Conservation (phyloP, 2,329 filamentous ascomycete genomes). For the Exophiala xenobiotica region DNA sequence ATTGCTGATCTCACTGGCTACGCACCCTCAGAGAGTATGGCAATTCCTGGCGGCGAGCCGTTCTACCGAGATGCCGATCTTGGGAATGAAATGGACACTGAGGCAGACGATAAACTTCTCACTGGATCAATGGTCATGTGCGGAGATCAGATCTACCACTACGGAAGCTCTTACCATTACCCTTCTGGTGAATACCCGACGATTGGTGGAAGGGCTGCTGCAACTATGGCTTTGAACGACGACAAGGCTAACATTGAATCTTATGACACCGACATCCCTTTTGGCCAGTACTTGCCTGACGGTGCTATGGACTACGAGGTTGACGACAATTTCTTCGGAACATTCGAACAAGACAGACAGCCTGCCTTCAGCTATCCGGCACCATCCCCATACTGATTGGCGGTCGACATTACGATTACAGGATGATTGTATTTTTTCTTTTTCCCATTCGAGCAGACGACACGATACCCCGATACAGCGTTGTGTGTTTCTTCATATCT, state of each 20-base stretch:
- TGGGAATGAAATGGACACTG: not conserved
- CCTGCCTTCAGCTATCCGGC: slow-evolving; percentile 12
- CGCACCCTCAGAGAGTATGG: slow-evolving; percentile 29
- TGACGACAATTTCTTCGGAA: slow-evolving; percentile 18
- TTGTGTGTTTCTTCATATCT: not conserved
- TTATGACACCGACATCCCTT: not conserved
- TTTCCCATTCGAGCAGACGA: not conserved
- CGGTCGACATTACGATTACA: not conserved
- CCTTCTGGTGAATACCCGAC: slow-evolving; percentile 26
- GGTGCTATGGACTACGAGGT: slow-evolving; percentile 8
- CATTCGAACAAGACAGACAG: slow-evolving; percentile 15
- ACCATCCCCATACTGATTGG: not conserved
- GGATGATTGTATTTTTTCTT: not conserved
- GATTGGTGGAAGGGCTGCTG: not conserved
- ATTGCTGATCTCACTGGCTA: slow-evolving; percentile 39
- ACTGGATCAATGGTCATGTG: slow-evolving; percentile 28
- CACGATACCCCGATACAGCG: not conserved
- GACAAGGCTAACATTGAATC: not conserved
- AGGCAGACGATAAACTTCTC: slow-evolving; percentile 17
- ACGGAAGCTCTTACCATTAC: slow-evolving; percentile 25
- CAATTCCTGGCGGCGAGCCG: not conserved
- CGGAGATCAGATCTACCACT: slow-evolving; percentile 26
- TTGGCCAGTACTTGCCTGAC: not conserved
- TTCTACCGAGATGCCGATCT: not conserved
- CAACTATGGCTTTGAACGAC: not conserved